Evolutionary conservation across 495 filamentous ascomycete genomes (phyloP), one percentile per base, ranked within the genome.

Genomic region (Xeromyces bisporus): DNA sequence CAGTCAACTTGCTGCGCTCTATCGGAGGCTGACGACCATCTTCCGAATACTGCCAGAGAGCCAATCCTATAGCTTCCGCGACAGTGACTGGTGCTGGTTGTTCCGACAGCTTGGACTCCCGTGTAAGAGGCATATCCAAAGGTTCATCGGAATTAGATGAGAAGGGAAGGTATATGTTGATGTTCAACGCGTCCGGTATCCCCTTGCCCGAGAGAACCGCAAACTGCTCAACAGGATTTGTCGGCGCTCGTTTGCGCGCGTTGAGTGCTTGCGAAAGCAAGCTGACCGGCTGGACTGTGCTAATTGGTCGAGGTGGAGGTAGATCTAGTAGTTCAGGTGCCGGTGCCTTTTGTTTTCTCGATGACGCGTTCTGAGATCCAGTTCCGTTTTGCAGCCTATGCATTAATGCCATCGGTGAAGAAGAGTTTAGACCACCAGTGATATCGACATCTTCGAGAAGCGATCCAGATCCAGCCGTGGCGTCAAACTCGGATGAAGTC

Each of bases 261-360:
- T 80, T 85, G 11, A 97, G 63, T 15, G 73, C 69, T 44, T 64
- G 59, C 1, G 73, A 71, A 9, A 83, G 47, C 31, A 86, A 51
- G 54, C 83, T 91, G 29, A 77, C 68, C 1, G 87, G 83, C 33
- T 82, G 75, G 3, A 83, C 41, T 42, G 75, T 76, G 48, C 84
- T 93, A 37, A 96, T 73, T 6, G 91, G 91, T 10, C 86, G 67
- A n/a, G 85, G 77, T 1, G 89, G 83, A 14, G 89, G 89, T 10
- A 96, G 66, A n/a, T 77, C 80, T 51, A 81, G 58, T 46, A 79
- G 48, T 38, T 69, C 54, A 3, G 74, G 67, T 2, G 76, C 63
- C 6, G 71, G 62, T 2, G 62, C 58, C 32, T 64, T 71, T n/a
- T 48, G 39, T 41, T 76, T 77, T 35, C 64, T 74, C 3, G 73